Base-by-base conservation (phyloP, 768 basidiomycete species). In the Cubamyces sp. region DNA sequence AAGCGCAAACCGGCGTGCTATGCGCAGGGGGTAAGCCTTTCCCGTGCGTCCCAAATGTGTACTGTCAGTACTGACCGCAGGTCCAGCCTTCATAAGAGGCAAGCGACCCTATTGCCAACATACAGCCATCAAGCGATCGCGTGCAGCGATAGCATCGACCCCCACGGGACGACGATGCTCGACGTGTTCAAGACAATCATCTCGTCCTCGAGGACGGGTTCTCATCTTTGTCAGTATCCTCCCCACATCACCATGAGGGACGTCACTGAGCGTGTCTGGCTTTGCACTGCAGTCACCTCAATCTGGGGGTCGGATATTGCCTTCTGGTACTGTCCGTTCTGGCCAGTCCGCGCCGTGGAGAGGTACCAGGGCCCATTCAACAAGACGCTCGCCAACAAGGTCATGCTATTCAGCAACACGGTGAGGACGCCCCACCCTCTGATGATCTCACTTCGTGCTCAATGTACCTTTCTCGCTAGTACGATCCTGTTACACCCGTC, bases 331-430 rank as follows among this genome's bases (percentile, higher is more conserved):
- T 66, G 67, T 37, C 55, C 54, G 30, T 51, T 59, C 45, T 66
- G 62, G 67, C 57, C 62, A 23, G 58, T 59, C 8, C 65, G 67
- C 18, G 61, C 62, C 0, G 67, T 68, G 0, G 69, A 69, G 57
- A 39, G 69, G 9, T 69, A 59, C 39, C 54, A 62, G 16, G 69
- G 69, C 7, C 69, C 66, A 18, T 69, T 65, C 59, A 68, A 69
- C 56, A 48, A 47, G 51, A 64, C 59, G 26, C 55, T 66, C 15
- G 54, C 57, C 5, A 64, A 68, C 45, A 47, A 47, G 37, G 51
- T 68, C 30, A 40, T 69, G 26, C 49, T 69, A 9, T 23, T 64
- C 37, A 57, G 64, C 25, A 69, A 64, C 47, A 54, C 43, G 37
- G 69, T 62, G n/a, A 57, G n/a, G n/a, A n/a, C n/a, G n/a, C n/a